phyloP scores from a whole-genome alignment of 2,329 filamentous ascomycete species.

The Pseudocercospora cruenta region DNA sequence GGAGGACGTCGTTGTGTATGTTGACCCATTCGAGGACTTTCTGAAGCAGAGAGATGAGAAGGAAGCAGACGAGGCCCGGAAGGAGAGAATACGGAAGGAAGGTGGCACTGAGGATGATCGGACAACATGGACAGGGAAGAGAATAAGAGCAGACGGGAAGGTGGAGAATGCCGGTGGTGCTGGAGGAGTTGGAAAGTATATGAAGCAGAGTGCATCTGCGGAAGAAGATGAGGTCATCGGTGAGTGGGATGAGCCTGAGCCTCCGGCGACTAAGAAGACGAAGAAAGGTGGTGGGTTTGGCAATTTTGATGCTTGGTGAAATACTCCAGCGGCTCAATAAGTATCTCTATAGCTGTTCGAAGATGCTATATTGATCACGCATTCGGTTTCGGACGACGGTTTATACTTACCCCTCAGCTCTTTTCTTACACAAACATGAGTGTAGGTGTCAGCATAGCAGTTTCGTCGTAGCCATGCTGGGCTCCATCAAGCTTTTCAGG shows the following conservation, averaged over 20 bases:
- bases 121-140: constrained; percentile 95
- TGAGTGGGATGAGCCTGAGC: constrained; percentile 62
- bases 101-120: constrained; percentile 85
- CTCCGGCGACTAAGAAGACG: constrained; percentile 80
- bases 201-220: constrained; percentile 60
- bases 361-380: no score
- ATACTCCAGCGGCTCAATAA: neutral
- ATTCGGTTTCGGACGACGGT: no score
- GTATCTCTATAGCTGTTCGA: no score
- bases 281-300: constrained; percentile 73
- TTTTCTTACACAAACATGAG: no score
- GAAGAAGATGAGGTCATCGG: constrained; percentile 64
- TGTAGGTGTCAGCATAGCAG: no score
- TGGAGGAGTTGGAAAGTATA: constrained; percentile 75
- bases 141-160: constrained; percentile 71
- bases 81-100: constrained; percentile 63
- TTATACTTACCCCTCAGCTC: no score
- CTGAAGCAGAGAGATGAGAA: constrained; percentile 63
- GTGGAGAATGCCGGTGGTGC: constrained; percentile 52
- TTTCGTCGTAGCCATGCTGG: no score
- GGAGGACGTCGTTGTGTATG: constrained; percentile 79
- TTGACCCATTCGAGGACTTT: constrained; percentile 96
- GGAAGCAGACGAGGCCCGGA: constrained; percentile 64
- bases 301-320: constrained; percentile 89
- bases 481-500: no score